A percentile compares a stretch with the other conserved stretches of the same genome.
These are phyloP conservation scores for Globisporangium camurandrum DNA, from an alignment of 352 stramenopile genomes.

Conservation along the genomic window DNA sequence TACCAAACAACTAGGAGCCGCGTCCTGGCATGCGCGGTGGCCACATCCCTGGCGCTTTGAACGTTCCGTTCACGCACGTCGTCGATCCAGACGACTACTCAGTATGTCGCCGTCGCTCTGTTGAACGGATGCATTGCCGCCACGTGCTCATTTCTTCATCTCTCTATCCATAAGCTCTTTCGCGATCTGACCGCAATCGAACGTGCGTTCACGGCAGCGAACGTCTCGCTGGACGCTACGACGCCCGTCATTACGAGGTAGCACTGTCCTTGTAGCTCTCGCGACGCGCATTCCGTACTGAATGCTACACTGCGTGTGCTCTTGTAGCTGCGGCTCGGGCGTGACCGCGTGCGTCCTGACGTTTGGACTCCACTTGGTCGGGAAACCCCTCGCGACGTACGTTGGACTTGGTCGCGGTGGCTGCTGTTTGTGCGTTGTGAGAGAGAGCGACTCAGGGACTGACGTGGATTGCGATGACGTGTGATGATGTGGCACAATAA, in stretches of 20 bases:
- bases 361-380: conserved; percentile 54
- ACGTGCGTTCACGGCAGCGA: conserved; percentile 65
- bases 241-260: conserved; percentile 72
- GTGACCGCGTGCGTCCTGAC: conserved; percentile 60
- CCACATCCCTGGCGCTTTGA: conserved; percentile 89
- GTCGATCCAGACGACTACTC: conserved; percentile 81
- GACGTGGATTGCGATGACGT: no score
- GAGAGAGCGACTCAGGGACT: no score
- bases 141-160: background rate
- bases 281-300: background rate
- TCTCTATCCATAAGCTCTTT: conserved; percentile 34
- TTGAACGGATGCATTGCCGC: background rate
- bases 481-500: no score
- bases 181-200: conserved; percentile 70
- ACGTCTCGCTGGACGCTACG: conserved; percentile 43
- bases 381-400: conserved; percentile 64
- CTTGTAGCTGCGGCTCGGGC: conserved; percentile 58
- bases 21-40: conserved; percentile 85
- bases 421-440: background rate
- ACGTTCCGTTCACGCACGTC: conserved; percentile 88
- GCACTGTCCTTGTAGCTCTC: background rate
- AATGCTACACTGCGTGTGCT: conserved; percentile 7
- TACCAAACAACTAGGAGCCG: no score
- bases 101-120: conserved; percentile 17
- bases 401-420: background rate